Evolutionary conservation across 768 basidiomycete species (phyloP), one percentile per base, ranked within the genome.

Genomic region (Mycena rebaudengoi): DNA sequence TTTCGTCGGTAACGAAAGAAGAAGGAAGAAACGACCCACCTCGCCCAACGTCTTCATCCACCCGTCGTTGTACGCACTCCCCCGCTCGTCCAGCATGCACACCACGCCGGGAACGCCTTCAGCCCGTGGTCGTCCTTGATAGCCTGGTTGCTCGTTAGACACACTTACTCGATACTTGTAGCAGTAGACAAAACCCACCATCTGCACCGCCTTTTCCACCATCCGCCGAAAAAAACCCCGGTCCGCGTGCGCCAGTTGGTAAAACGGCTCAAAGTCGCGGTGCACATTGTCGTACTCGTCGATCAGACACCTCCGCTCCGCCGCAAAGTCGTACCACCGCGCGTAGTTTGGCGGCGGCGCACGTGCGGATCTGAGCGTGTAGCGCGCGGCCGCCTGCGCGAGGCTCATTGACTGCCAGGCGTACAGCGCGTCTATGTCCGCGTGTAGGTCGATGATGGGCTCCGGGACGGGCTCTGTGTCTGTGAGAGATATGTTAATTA

Each of bases 261-360:
- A 57, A 30, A 63, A 63, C 14, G 62, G 62, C 25, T 49, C 25
- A 18, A 63, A 63, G n/a, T 63, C 51, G 7, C 39, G 44, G 21
- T 30, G 20, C 16, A 59, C 50, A 46, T 48, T 49, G 23, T 61
- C 51, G 46, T 62, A 62, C 2, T 62, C 61, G 28, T 62, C 61
- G 28, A 62, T 55, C 4, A 62, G 44, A 40, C 51, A 62, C 1
- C 33, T 33, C 2, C 32, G 32, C 8, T 28, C 18, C 26, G 20
- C 41, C 29, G 51, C 51, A 26, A 48, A 53, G 4, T 41, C 2
- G 35, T 29, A 62, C 61, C 61, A 62, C 4, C n/a, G 32, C 16
- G 51, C 40, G 30, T 32, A 60, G 13, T 45, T 32, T 6, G 49
- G 40, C 8, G 59, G 59, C 3, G 59, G 49, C 2, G 25, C 13